Base-by-base conservation (phyloP, 2,329 filamentous ascomycete species). In the Fusarium succisae region DNA sequence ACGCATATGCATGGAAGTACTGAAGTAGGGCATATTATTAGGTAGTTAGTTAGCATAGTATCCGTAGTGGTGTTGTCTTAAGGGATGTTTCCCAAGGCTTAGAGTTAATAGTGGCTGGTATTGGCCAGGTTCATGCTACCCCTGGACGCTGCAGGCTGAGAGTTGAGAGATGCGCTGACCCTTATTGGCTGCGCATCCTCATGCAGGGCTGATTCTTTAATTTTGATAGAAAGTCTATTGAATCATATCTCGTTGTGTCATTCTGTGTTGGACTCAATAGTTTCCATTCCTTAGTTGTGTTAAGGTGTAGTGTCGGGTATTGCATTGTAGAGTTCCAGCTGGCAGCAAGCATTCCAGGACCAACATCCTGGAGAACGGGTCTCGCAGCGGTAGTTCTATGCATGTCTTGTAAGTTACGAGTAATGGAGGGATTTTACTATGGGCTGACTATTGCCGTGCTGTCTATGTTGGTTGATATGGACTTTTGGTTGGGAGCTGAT, bases 71-170 rank as follows among this genome's bases (percentile, higher is more conserved):
- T 61, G 55, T 44, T 58, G 50, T 58, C 30, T 61, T 54, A 69
- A 64, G 66, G 51, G 66, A 55, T 57, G 54, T 28, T 28, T 58
- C 39, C 41, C 15, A 37, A 69, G 43, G 64, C 57, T 65, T 63
- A 38, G 30, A 37, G 44, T 55, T 39, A 48, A 38, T 55, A 48
- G 43, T 50, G 32, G 32, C 30, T 64, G 38, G 38, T 44, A 63
- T 59, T 59, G 44, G 51, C 55, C 53, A 53, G 50, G 43, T 66
- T 66, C 26, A 66, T 72, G 48, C 64, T 43, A 44, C 71, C 72
- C 72, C 68, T 70, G 72, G 62, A 69, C 22, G 38, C 50, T 72
- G 68, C 71, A 57, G 59, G 54, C 50, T 72, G 64, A 59, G 30
- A 64, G 54, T 57, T 53, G 37, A 63, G 18, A 30, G 28, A 48